Conservation (phyloP, 345 rosid genomes). For the Populus pruinosa region DNA sequence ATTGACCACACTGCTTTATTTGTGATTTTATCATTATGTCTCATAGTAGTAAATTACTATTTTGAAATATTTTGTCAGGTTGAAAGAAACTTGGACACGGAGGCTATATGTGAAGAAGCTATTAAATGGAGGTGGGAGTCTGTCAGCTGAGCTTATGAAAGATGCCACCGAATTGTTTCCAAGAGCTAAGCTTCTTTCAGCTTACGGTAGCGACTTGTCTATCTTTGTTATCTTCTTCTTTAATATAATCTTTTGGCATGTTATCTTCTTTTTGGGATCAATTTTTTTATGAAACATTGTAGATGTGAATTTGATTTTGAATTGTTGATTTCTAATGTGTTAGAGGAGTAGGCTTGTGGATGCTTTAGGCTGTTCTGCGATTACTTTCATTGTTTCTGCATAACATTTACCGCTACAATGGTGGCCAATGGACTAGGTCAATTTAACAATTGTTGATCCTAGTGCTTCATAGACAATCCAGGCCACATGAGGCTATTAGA, state of each 20-base stretch:
- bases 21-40: neutral
- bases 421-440: too few species aligned
- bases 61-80: constrained; percentile 29
- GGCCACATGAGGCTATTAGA: too few species aligned
- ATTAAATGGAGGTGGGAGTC: constrained; percentile 82
- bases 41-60: neutral
- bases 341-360: neutral
- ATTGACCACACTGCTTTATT: neutral
- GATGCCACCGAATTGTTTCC: constrained; percentile 52
- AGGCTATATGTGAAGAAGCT: constrained; percentile 50
- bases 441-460: too few species aligned
- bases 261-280: too few species aligned
- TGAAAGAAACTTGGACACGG: constrained; percentile 41
- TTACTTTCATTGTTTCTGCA: neutral
- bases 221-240: constrained; percentile 1
- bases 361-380: neutral
- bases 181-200: constrained; percentile 63
- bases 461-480: too few species aligned
- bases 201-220: constrained; percentile 50
- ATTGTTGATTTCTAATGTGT: too few species aligned
- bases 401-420: too few species aligned
- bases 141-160: constrained; percentile 47
- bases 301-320: neutral
- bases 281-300: neutral
- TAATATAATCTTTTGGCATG: neutral